Base-by-base conservation (phyloP, 1,139 yeast genomes). In the Saccharomycopsis hybrid region DNA sequence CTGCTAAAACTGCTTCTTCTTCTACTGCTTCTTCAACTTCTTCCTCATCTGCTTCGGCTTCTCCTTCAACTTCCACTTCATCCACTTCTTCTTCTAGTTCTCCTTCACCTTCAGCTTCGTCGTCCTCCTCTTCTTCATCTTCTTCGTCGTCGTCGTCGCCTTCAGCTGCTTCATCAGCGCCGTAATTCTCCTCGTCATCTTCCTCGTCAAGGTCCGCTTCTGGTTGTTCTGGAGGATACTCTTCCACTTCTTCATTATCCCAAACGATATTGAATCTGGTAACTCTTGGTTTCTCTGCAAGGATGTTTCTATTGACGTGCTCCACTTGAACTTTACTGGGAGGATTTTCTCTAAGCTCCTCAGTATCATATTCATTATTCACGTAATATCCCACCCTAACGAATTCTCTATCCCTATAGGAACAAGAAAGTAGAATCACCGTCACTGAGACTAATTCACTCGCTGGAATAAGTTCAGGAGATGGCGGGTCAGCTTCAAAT, bases 321-420 rank as follows among this genome's bases (percentile, higher is more conserved):
- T 90, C 97, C 13, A 92, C 90, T 62, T 87, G 96, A 1, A 92
- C 97, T 63, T 88, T 87, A 7, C 82, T 78, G 1, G 98, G 98
- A 1, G 98, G 97, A 58, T 87, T 88, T 61, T 88, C 96, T 55
- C 96, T 76, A 60, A 92, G 70, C 61, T 92, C 98, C 63, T 90
- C 97, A 9, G 83, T 74, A 62, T 92, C 97, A 62, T 92, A 92
- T 64, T 92, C 99, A 65, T 92, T 92, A 68, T 92, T 92, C 53
- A 92, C 98, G 63, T 92, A 92, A 68, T 92, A 92, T 0, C 98
- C 98, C 11, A 92, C 98, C 55, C 97, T 73, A 3, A 92, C 98
- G 70, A 92, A 92, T 65, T 92, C 98, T 59, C 94, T 74, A 55
- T 86, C 96, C 49, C 88, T 87, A 63, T 92, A 92, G 0, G 96